These are phyloP conservation scores for Arthrobotrys musiformis DNA, from an alignment of 2,329 filamentous ascomycete genomes.

Conservation along the genomic window DNA sequence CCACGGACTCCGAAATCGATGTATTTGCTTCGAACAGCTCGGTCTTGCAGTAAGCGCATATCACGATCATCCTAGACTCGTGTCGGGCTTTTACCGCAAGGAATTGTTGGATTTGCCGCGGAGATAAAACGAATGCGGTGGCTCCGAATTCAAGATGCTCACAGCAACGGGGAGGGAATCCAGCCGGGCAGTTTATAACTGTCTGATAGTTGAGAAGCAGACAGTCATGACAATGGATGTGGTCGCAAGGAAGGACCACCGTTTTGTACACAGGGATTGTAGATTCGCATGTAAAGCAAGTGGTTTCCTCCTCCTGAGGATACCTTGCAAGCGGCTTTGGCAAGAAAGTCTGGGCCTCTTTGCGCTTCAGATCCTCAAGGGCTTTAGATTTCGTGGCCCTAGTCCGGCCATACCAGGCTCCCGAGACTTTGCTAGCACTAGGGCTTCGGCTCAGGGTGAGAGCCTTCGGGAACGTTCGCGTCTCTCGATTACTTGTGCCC, in stretches of 20 bases:
- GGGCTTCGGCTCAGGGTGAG: neutral
- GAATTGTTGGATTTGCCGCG: conserved; percentile 2
- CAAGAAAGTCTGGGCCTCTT: neutral
- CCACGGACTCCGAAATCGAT: neutral
- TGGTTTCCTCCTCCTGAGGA: conserved; percentile 13
- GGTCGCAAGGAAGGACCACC: neutral
- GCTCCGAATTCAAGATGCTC: conserved; percentile 2
- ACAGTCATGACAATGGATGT: conserved; percentile 25
- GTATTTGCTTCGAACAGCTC: conserved; percentile 1
- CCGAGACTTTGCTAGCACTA: neutral
- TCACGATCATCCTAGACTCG: conserved; percentile 19
- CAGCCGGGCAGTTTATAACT: neutral
- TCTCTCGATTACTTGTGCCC: neutral
- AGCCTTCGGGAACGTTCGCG: neutral
- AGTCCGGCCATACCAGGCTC: neutral
- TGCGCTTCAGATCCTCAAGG: neutral
- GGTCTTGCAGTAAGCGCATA: conserved; percentile 18
- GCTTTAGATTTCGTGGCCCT: neutral
- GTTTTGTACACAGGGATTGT: neutral
- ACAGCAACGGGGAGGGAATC: conserved; percentile 39
- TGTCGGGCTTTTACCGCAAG: neutral
- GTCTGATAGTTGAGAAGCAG: conserved; percentile 18
- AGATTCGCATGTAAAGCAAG: conserved; percentile 21
- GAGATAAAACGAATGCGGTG: conserved; percentile 7
- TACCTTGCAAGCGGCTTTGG: neutral